Evolutionary conservation across 805 yeast genomes (phyloP).

Genomic region (Sugiyamaella qingdaonensis): DNA sequence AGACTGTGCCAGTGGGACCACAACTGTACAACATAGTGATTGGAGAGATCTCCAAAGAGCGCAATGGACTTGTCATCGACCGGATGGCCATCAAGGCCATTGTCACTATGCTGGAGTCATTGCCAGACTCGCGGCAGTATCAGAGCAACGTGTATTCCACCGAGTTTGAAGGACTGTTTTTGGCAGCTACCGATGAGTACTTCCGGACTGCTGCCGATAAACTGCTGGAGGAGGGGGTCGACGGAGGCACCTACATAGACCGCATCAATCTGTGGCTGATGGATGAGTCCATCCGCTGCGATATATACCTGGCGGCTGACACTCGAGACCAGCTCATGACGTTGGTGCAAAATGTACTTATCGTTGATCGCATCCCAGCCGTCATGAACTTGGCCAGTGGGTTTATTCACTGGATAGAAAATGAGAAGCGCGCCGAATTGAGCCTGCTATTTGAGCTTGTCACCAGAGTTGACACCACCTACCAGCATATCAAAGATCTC

Average conservation of each 20-base stretch:
- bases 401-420: slow-evolving; percentile 50
- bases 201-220: slow-evolving; percentile 48
- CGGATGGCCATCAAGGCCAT: slow-evolving; percentile 56
- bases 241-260: slow-evolving; percentile 55
- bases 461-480: slow-evolving; percentile 50
- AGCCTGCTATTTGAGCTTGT: slow-evolving; percentile 47
- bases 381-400: slow-evolving; percentile 56
- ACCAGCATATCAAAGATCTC: slow-evolving; percentile 46
- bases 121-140: slow-evolving; percentile 31
- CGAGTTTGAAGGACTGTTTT: slow-evolving; percentile 62
- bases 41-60: slow-evolving; percentile 51
- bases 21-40: slow-evolving; percentile 48
- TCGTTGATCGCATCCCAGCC: slow-evolving; percentile 52
- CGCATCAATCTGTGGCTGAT: slow-evolving; percentile 49
- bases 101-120: slow-evolving; percentile 65
- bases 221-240: slow-evolving; percentile 36
- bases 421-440: slow-evolving; percentile 43
- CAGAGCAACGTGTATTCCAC: slow-evolving; percentile 51
- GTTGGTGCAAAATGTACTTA: slow-evolving; percentile 55
- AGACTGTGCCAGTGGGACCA: slow-evolving; percentile 48
- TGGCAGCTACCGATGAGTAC: slow-evolving; percentile 51
- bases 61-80: slow-evolving; percentile 56
- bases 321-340: slow-evolving; percentile 52
- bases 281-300: slow-evolving; percentile 59
- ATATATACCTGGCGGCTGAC: slow-evolving; percentile 48